Base-by-base conservation (phyloP, 1,139 yeast genomes). In the Taphrina betulina region DNA sequence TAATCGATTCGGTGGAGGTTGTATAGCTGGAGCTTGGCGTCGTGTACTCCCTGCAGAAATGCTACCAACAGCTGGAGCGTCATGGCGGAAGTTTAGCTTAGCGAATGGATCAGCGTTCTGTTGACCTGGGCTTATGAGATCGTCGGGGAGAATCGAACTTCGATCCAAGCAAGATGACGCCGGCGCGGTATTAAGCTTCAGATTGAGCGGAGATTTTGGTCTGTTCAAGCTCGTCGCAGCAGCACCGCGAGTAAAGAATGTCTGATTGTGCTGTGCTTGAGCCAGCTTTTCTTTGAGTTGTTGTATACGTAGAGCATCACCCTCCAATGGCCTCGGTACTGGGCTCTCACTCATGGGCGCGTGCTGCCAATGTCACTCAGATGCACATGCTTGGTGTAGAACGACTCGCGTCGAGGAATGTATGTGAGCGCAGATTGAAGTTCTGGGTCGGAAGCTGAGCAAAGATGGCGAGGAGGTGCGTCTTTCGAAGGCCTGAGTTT, bases 231-330 rank as follows among this genome's bases (percentile, higher is more conserved):
- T n/a, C n/a, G n/a, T n/a, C n/a, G n/a, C n/a, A n/a, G n/a, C n/a
- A n/a, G n/a, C n/a, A n/a, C n/a, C n/a, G n/a, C n/a, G n/a, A n/a
- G n/a, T n/a, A n/a, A 43, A 23, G 12, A 43, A 38, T 31, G 46
- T 22, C 16, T 41, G 54, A 17, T 50, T 29, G 22, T 33, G 16
- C 45, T 50, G 54, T 8, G 40, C 54, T 26, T 50, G 54, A 12
- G 54, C 44, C 38, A 50, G 19, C 19, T 37, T 38, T 5, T 40
- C 37, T 2, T 40, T 33, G 7, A 50, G 46, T 20, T 50, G 44
- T 34, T 50, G 46, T 23, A 50, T 50, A 26, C 54, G 54, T 19
- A 38, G 40, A 4, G 54, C 54, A 33, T 50, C 54, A 23, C 46
- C 54, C 14, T 50, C 54, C 24, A 38, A 33, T 4, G 54, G 54